Evolutionary conservation across 2,329 filamentous ascomycete genomes (phyloP).

Genomic region (Fusarium sp.): DNA sequence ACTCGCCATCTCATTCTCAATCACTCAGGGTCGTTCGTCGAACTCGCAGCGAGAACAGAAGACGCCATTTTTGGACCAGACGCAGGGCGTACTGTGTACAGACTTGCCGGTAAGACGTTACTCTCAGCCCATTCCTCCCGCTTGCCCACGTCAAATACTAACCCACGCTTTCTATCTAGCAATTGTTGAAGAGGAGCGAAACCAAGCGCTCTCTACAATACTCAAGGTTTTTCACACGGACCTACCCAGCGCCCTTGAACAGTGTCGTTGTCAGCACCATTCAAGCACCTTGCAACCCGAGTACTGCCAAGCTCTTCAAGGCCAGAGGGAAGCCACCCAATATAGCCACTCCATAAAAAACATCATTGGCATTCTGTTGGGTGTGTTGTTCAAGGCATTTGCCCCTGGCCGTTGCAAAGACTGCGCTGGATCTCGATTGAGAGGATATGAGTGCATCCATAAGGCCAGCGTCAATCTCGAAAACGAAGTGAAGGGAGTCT

Average conservation of each 20-base stretch:
- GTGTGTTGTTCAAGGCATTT: background rate
- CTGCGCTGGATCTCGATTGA: background rate
- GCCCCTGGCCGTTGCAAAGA: background rate
- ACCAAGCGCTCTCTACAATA: too few relatives aligned
- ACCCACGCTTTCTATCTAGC: background rate
- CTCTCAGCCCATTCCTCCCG: background rate
- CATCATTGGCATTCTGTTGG: background rate
- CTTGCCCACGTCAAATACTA: background rate
- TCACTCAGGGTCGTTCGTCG: fast-evolving
- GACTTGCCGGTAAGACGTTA: slow-evolving; percentile 1
- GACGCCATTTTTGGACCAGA: fast-evolving
- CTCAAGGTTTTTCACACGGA: background rate
- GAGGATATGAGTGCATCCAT: too few relatives aligned
- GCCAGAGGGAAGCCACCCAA: background rate
- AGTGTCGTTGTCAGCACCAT: background rate
- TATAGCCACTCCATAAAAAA: background rate
- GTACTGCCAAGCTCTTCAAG: background rate
- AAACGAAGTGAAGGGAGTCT: background rate
- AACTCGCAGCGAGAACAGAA: background rate
- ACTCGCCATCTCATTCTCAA: background rate
- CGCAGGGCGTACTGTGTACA: background rate
- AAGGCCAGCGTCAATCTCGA: too few relatives aligned
- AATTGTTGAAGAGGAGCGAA: background rate
- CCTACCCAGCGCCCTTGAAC: background rate
- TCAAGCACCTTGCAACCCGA: too few relatives aligned